Percentiles rank a stretch among this genome's conserved stretches.
These are phyloP conservation scores for Penicillium longicatenatum DNA, from an alignment of 495 filamentous ascomycete genomes.

Conservation along the genomic window DNA sequence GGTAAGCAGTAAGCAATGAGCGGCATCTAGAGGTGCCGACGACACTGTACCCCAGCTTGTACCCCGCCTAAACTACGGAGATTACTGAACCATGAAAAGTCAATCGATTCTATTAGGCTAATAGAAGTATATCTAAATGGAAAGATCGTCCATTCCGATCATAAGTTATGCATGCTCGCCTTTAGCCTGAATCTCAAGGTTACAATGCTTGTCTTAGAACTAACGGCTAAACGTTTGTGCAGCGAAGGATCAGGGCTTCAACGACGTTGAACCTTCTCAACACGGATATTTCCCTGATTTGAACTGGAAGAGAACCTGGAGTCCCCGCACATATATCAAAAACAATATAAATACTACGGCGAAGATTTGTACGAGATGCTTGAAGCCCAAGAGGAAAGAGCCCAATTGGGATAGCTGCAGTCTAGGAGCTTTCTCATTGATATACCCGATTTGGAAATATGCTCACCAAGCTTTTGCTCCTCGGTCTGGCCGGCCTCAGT, in stretches of 20 bases:
- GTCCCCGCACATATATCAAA: slow-evolving; percentile 5
- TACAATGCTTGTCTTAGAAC: slow-evolving; percentile 9
- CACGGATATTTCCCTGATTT: slow-evolving; percentile 6
- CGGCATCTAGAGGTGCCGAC: slow-evolving; percentile 6
- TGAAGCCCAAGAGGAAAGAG: slow-evolving; percentile 9
- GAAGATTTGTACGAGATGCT: slow-evolving; percentile 6
- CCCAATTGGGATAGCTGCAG: slow-evolving; percentile 8
- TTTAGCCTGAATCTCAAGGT: slow-evolving; percentile 8
- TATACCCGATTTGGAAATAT: slow-evolving; percentile 8
- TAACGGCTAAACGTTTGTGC: slow-evolving; percentile 8
- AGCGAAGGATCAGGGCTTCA: slow-evolving; percentile 9
- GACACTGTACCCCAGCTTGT: slow-evolving; percentile 7
- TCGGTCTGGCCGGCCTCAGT: slow-evolving; percentile 9
- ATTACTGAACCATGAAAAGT: slow-evolving; percentile 7
- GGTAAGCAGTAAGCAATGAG: slow-evolving; percentile 6
- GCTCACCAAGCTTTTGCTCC: slow-evolving; percentile 7
- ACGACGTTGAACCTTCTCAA: slow-evolving; percentile 7
- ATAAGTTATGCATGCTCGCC: slow-evolving; percentile 7
- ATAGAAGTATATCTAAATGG: slow-evolving; percentile 9
- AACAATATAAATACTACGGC: slow-evolving; percentile 9
- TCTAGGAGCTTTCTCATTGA: slow-evolving; percentile 8
- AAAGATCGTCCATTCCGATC: slow-evolving; percentile 9
- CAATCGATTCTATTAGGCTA: slow-evolving; percentile 8
- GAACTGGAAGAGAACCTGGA: slow-evolving; percentile 4
- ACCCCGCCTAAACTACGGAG: slow-evolving; percentile 7